Evolutionary conservation across 2,329 filamentous ascomycete genomes (phyloP).

Genomic region (Fusarium virguliforme): DNA sequence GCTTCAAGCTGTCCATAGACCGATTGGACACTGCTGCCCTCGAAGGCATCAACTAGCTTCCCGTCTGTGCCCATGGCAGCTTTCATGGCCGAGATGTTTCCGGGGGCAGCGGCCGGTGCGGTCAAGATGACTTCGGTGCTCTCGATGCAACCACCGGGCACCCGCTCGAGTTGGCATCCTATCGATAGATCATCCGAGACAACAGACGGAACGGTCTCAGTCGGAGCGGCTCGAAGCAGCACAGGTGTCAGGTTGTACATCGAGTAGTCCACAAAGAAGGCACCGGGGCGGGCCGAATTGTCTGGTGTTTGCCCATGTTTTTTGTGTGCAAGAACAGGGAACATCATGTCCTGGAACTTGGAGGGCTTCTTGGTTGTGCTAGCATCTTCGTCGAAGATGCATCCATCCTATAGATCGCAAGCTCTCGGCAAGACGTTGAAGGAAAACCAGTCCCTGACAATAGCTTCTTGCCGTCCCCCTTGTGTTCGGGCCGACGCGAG

Average conservation of each 20-base stretch:
- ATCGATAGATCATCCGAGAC: not conserved
- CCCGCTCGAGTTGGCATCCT: not conserved
- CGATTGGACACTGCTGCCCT: not conserved
- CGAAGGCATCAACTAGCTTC: not conserved
- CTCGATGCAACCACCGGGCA: not conserved
- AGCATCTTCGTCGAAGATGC: not conserved
- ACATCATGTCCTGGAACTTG: not conserved
- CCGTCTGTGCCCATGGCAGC: not conserved
- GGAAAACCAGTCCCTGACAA: not conserved
- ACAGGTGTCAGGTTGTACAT: constrained; percentile 2
- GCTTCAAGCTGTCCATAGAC: not conserved
- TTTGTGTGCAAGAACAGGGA: not conserved
- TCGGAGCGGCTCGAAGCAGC: not conserved
- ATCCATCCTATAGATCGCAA: constrained; percentile 13
- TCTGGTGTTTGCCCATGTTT: not conserved
- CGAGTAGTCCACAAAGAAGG: constrained; percentile 13
- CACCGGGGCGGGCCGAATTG: not conserved
- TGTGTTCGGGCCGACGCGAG: not conserved
- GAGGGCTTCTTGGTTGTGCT: not conserved
- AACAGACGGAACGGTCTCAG: not conserved
- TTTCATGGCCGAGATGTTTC: constrained; percentile 11
- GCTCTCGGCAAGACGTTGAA: constrained; percentile 10
- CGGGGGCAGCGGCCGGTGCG: not conserved
- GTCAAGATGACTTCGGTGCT: constrained; percentile 3
- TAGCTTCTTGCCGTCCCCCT: not conserved